Evolutionary conservation across 331 rosid genomes (phyloP), one percentile per base, ranked within the genome.

Genomic region (Malus hybrid): DNA sequence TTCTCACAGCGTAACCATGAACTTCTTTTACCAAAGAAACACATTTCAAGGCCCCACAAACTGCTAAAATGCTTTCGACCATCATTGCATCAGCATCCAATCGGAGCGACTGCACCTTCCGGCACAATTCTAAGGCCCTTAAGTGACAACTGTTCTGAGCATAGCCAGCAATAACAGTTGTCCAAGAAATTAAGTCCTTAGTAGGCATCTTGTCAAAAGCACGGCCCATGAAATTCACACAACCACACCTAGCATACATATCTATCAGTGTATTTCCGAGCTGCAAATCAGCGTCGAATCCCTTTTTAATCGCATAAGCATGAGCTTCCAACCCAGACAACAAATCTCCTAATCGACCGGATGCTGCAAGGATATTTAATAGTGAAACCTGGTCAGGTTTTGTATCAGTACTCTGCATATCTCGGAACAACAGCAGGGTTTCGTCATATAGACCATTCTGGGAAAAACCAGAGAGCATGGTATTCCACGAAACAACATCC

Each of bases 401-500:
- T 83, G 66, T 44, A 56, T 85, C 88, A 57, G 67, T 67, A 50
- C 78, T 61, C 80, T 70, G 73, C 92, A 90, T 81, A 56, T 81
- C 83, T 77, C 44, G 76, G 72, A 88, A 87, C 83, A 88, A 70
- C 46, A 59, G 70, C 15, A 84, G 75, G 19, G 93, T 89, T 70
- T 88, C 90, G 68, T 57, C 61, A 74, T 86, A 79, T 8, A 62
- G 83, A 63, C 83, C 92, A 73, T 84, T 83, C 80, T 88, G 97
- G 73, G 87, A 86, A 57, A 90, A 86, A 78, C 93, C 91, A 5
- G 97, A 88, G 59, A 90, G 86, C 85, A 92, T 48, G 5, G 91
- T 80, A 78, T 92, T 92, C 93, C 91, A 90, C 5, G 96, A 90
- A 48, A 92, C 79, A 83, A 11, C 12, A 86, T 92, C 97, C 83